A percentile compares a stretch with the other conserved stretches of the same genome.
phyloP scores from a whole-genome alignment of 2,329 filamentous ascomycete species.

The Harringtonia aguacate region DNA sequence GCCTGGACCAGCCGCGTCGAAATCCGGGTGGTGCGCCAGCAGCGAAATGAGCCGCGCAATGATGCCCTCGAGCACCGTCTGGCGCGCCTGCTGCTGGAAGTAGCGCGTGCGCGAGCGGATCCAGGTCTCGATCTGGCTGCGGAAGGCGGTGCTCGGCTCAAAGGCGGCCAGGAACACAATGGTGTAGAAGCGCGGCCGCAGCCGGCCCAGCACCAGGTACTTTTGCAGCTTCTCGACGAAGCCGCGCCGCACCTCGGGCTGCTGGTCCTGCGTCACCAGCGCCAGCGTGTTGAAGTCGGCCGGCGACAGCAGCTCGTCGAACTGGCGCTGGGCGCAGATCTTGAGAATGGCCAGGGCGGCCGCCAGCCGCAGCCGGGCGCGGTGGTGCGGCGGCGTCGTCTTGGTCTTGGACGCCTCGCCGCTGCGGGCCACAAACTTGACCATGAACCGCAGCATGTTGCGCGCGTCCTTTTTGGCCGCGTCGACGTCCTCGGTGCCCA shows the following conservation, averaged over 20 bases:
- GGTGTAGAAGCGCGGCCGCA: conserved; percentile 73
- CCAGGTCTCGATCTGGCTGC: conserved; percentile 74
- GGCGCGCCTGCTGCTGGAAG: conserved; percentile 47
- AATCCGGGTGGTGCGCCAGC: conserved; percentile 90
- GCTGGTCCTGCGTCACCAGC: conserved; percentile 67
- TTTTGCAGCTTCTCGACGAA: conserved; percentile 87
- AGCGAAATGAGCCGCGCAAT: conserved; percentile 78
- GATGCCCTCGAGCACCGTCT: conserved; percentile 64
- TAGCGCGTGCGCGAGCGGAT: conserved; percentile 67
- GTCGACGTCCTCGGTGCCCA: conserved; percentile 43
- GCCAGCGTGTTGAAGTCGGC: conserved; percentile 73
- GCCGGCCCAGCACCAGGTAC: conserved; percentile 63
- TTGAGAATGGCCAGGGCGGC: conserved; percentile 78
- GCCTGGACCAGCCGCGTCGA: too few species aligned
- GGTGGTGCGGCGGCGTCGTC: conserved; percentile 68
- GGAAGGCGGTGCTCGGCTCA: conserved; percentile 66
- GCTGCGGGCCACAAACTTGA: conserved; percentile 60
- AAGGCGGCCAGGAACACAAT: conserved; percentile 86
- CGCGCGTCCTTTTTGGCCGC: conserved; percentile 39
- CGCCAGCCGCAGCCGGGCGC: conserved; percentile 67
- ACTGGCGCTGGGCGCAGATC: conserved; percentile 63
- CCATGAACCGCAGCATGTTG: conserved; percentile 64
- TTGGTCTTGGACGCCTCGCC: conserved; percentile 71
- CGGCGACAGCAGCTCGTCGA: conserved; percentile 66
- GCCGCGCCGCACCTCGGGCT: conserved; percentile 60